These are phyloP conservation scores for Boechera divaricarpa DNA, from an alignment of 345 rosid species.

Conservation along the genomic window DNA sequence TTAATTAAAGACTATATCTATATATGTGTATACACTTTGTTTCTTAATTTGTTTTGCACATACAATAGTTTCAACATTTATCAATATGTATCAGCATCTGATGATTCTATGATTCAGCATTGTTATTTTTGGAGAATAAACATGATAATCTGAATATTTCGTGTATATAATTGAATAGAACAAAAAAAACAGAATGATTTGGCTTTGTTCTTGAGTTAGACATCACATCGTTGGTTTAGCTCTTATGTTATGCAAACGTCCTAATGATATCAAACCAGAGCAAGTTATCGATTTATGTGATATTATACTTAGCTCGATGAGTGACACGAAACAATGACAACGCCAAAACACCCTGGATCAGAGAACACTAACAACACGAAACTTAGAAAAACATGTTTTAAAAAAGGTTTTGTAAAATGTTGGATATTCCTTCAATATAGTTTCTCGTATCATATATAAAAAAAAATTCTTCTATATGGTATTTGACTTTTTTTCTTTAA, in stretches of 20 bases:
- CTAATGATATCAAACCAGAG: not conserved
- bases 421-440: too few relatives aligned
- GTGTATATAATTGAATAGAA: not conserved
- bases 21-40: constrained; percentile 33
- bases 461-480: too few relatives aligned
- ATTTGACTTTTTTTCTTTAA: too few relatives aligned
- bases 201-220: not conserved
- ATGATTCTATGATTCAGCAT: constrained; percentile 27
- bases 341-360: too few relatives aligned
- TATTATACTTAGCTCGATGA: too few relatives aligned
- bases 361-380: too few relatives aligned
- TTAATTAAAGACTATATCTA: not conserved
- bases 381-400: too few relatives aligned
- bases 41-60: constrained; percentile 35
- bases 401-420: too few relatives aligned
- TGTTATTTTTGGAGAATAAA: constrained; percentile 10
- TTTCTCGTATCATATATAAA: too few relatives aligned
- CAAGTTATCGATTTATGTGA: too few relatives aligned
- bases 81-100: constrained; percentile 19
- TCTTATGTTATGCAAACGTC: not conserved
- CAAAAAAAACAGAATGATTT: not conserved
- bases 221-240: not conserved
- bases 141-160: constrained; percentile 1
- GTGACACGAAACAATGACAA: too few relatives aligned
- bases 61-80: constrained; percentile 38